Evolutionary conservation across 2,329 filamentous ascomycete genomes (phyloP), one percentile per base, ranked within the genome.

Genomic region (Geosmithia putterillii): DNA sequence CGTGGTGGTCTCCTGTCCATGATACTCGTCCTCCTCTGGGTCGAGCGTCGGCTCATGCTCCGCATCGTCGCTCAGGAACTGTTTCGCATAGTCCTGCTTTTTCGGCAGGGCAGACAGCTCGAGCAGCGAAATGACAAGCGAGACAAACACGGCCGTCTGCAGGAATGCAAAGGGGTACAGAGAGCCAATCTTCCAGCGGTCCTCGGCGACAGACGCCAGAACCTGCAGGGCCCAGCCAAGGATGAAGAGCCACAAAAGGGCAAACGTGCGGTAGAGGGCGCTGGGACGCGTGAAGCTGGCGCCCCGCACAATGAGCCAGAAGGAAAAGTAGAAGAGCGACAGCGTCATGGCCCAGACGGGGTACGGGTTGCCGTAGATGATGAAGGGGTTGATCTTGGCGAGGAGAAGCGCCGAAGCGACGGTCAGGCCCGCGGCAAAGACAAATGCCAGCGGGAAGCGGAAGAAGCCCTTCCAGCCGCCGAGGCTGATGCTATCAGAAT

Each of bases 301-400:
- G 2, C 85, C 81, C 17, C 82, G 76, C 53, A 87, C 79, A 32
- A 94, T 70, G 49, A 87, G 81, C 90, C 90, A 96, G 39, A 87
- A 81, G 18, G 81, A 60, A 46, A 83, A 80, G 54, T 92, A 79
- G 70, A 88, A 95, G 1, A 86, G 70, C 1, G 84, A 84, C 0
- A 90, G 56, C 66, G 88, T 84, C 81, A 94, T 94, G 22, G 79
- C 77, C 86, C 88, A 94, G 1, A 95, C 83, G 5, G 85, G 73
- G 58, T 92, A 96, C 40, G 81, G 74, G 53, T 84, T 94, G 62
- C 86, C 89, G 64, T 95, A 92, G n/a, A 92, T 69, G 52, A 96
- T 87, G 53, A 86, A 75, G 1, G 90, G 88, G 56, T 96, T 96
- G 56, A 90, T 66, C 60, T 92, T 94, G 34, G 76, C 76, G 37